Conservation (phyloP, 2,329 filamentous ascomycete genomes). For the Alternaria ethzedia region DNA sequence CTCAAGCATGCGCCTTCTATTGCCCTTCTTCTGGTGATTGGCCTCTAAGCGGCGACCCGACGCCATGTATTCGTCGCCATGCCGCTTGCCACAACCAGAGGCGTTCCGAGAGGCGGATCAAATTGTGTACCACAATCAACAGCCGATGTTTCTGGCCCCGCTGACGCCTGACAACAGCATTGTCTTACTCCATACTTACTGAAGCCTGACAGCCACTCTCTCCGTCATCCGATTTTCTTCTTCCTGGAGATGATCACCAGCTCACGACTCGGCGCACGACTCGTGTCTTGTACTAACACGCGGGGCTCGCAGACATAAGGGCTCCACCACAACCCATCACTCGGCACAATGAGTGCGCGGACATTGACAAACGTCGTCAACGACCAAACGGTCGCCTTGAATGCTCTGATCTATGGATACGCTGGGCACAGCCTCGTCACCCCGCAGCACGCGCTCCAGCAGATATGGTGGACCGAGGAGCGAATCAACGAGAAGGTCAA, state of each 20-base stretch:
- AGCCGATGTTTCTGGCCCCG: conserved; percentile 36
- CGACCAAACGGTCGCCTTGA: conserved; percentile 54
- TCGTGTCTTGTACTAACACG: conserved; percentile 20
- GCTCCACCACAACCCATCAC: conserved; percentile 1
- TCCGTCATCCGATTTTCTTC: conserved; percentile 3
- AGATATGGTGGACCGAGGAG: conserved; percentile 74
- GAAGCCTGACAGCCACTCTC: conserved; percentile 12
- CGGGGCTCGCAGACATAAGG: conserved; percentile 18
- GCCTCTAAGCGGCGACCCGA: conserved; percentile 31
- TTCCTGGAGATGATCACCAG: conserved; percentile 35
- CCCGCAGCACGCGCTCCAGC: conserved; percentile 56
- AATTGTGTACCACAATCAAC: conserved; percentile 39
- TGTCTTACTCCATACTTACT: conserved; percentile 31
- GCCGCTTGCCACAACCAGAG: conserved; percentile 42
- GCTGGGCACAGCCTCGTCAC: conserved; percentile 59
- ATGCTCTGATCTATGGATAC: conserved; percentile 59
- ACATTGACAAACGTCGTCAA: conserved; percentile 51
- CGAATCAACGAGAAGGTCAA: conserved; percentile 74
- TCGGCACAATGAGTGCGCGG: conserved; percentile 44
- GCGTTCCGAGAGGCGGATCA: conserved; percentile 30
- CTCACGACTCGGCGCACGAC: conserved; percentile 26
- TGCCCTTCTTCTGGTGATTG: conserved; percentile 34
- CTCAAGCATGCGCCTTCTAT: conserved; percentile 28
- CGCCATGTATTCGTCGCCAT: conserved; percentile 39
- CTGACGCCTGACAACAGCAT: conserved; percentile 37